Base-by-base conservation (phyloP, 2,329 filamentous ascomycete species). In the Verticillium dahliae region DNA sequence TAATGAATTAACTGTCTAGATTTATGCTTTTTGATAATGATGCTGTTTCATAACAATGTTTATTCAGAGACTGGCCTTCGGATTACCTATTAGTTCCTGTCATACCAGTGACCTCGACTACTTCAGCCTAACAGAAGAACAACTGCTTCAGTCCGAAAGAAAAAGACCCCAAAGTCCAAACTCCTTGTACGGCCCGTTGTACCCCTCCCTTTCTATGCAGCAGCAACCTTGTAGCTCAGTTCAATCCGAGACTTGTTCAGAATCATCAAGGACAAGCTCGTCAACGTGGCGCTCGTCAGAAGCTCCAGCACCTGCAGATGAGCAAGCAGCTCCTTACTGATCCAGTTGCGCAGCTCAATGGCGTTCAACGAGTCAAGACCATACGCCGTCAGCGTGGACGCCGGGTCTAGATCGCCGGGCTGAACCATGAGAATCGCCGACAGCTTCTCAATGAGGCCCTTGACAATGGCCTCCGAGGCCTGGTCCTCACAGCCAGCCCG, bases 331-430 rank as follows among this genome's bases (percentile, higher is more conserved):
- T 50, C 45, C 45, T 50, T 50, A 18, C 45, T 50, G 18, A 50
- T 50, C 69, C 69, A 71, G 39, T 72, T 73, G 52, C 69, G 64
- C 35, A 74, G 59, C 65, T 74, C 72, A 2, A 71, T 67, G 1
- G 68, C 71, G 9, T 73, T 69, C 13, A 74, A 67, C 18, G 71
- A 72, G 64, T 73, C 72, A 6, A 73, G 63, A 1, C 71, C 71
- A 57, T 71, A 72, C 1, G 60, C 60, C 61, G 65, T 60, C 31
- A 69, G 59, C 18, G 66, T 56, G 50, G 69, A 65, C 18, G 59
- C 64, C 13, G 65, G 61, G 57, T 68, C 65, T 11, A 74, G 65
- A n/a, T 70, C 67, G 7, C 6, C 65, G 63, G 5, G 63, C 64
- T 4, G 68, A 58, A n/a, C 69, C 37, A 65, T 67, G 52, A 73